Percentiles rank a stretch among this genome's conserved stretches.
Conservation (phyloP, 208 protist genomes). For the Crithidia mellificae region DNA sequence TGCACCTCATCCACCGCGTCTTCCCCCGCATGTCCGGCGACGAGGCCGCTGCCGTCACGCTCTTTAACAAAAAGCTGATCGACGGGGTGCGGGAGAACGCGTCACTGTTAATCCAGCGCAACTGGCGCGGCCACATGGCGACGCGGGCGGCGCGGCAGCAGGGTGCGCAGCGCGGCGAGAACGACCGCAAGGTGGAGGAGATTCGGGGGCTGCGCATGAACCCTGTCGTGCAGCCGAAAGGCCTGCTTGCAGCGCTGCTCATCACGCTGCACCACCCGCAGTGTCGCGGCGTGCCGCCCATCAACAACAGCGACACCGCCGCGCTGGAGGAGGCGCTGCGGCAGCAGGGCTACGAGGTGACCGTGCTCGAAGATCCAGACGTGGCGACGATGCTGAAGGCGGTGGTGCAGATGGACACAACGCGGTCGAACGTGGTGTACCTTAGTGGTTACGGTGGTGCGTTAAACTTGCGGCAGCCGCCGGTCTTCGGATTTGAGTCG, state of each 20-base stretch:
- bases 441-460: constrained; percentile 84
- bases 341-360: constrained; percentile 81
- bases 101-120: constrained; percentile 78
- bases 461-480: constrained; percentile 70
- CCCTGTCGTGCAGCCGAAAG: constrained; percentile 65
- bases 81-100: constrained; percentile 68
- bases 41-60: constrained; percentile 68
- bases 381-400: constrained; percentile 54
- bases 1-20: constrained; percentile 81
- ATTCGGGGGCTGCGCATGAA: constrained; percentile 71
- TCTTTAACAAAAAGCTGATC: constrained; percentile 72
- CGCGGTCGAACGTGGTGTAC: constrained; percentile 79
- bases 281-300: constrained; percentile 50
- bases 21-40: constrained; percentile 52
- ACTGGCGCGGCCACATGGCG: constrained; percentile 68
- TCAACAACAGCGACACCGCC: constrained; percentile 30
- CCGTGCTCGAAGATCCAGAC: constrained; percentile 52
- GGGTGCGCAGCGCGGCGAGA: constrained; percentile 42
- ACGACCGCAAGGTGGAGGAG: constrained; percentile 79
- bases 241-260: constrained; percentile 66
- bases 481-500: constrained; percentile 53
- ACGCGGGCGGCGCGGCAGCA: constrained; percentile 37
- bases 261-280: constrained; percentile 65
- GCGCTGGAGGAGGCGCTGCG: constrained; percentile 56
- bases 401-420: constrained; percentile 56